Base-by-base conservation (phyloP, 139 green algal species). In the Tetradesmus obliquus region DNA sequence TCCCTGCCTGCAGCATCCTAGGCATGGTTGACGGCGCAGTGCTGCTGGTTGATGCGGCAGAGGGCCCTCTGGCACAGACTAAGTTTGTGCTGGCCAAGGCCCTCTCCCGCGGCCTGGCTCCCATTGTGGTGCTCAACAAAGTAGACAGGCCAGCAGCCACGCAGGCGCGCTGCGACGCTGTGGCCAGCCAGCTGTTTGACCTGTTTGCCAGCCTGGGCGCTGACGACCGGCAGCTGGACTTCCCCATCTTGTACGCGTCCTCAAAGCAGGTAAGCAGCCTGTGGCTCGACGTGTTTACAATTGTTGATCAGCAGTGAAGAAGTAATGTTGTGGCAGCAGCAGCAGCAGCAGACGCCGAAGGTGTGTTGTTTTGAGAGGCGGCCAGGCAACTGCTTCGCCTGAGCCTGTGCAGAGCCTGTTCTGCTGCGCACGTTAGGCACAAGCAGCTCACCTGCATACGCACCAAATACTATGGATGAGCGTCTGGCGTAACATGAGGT, bases 61-160 rank as follows among this genome's bases (percentile, higher is more conserved):
- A 99, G 90, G 97, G 97, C 1, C 95, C 81, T 10, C 24, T 92
- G 55, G 95, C 96, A 22, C 97, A 98, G 92, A 99, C 97, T 58
- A 99, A 99, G 93, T 99, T 98, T 94, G 97, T 99, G 81, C 82
- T 99, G 53, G 93, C 93, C 51, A 99, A 99, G 95, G 97, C 97
- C 5, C 92, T 99, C 3, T 89, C 90, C 72, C 87, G 91, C 4
- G 95, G 95, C 17, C 82, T 99, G 24, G 79, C 87, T 51, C 97
- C 96, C 7, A 86, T 99, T 17, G 96, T 99, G 51, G 93, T 99
- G 19, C 91, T 99, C 57, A 99, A 99, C 93, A 99, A 99, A 94
- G 95, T 97, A 32, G 93, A 92, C 76, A 80, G 91, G 32, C 91
- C 88, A 9, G 89, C 84, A 1, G 91, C 86, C n/a, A 94, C 84